Evolutionary conservation across 2,329 filamentous ascomycete species (phyloP), one percentile per base, ranked within the genome.

Genomic region (Fusarium sp.): DNA sequence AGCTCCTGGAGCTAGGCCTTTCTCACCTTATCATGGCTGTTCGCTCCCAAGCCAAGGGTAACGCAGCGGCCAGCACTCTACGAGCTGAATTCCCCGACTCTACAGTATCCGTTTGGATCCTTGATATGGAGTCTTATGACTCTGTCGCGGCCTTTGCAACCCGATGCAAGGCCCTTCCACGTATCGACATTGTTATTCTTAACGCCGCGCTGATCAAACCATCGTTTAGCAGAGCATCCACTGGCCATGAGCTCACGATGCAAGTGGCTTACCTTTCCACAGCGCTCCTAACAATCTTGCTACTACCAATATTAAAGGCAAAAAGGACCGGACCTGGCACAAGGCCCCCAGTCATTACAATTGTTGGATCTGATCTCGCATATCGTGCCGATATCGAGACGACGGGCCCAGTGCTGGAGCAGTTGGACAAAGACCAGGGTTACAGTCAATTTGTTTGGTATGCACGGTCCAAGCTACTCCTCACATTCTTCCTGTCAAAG

Each of bases 311-410:
- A 3, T 11, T 50, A 16, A 35, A 15, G 30, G 3, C 16, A 7
- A 50, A 50, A 24, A 6, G 8, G 16, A 3, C n/a, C 2, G 12
- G 30, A 8, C 3, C 0, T 7, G n/a, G 2, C 11, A 7, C 12
- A 26, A 20, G n/a, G 6, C 47, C 47, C 2, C 47, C 47, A 11
- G 47, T 50, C 16, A 26, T 35, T 3, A 50, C n/a, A 31, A 5
- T 50, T 4, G n/a, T 50, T 14, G 47, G 47, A 6, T 50, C 47
- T 7, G 47, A 50, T 4, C 47, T 50, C n/a, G 47, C 47, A 20
- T 50, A 35, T 20, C 47, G 47, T 20, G n/a, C 30, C 3, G 47
- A 33, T 2, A 50, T 35, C 0, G 5, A 24, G 8, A 50, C 16
- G 4, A 15, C 6, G 2, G 30, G n/a, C 30, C 30, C 30, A 0